Evolutionary conservation across 2,329 filamentous ascomycete genomes (phyloP).

Genomic region (Aspergillus sp.): DNA sequence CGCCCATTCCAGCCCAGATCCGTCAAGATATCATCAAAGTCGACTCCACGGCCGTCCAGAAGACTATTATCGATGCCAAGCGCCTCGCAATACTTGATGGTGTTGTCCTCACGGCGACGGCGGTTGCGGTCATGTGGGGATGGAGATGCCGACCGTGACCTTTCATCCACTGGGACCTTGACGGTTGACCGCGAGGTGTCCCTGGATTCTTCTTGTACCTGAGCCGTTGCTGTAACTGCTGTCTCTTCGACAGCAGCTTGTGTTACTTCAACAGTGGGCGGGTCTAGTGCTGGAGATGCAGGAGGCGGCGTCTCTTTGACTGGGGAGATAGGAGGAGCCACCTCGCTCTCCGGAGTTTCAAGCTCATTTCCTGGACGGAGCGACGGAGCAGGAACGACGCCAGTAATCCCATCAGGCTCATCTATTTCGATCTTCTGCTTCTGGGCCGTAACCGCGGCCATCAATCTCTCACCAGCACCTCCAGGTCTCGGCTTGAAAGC

Average conservation of each 20-base stretch:
- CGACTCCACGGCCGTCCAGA: slow-evolving; percentile 66
- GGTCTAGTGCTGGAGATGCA: slow-evolving; percentile 10
- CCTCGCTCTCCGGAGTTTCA: neutral
- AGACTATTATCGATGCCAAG: slow-evolving; percentile 69
- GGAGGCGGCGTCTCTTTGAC: slow-evolving; percentile 8
- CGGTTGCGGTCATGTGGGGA: slow-evolving; percentile 47
- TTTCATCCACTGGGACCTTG: slow-evolving; percentile 15
- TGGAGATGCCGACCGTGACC: slow-evolving; percentile 28
- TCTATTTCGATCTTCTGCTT: slow-evolving; percentile 50
- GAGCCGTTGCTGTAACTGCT: slow-evolving; percentile 16
- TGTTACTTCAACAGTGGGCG: slow-evolving; percentile 33
- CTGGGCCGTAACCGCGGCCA: slow-evolving; percentile 48
- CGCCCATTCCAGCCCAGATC: slow-evolving; percentile 85
- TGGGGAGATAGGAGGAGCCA: slow-evolving; percentile 3
- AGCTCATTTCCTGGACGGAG: slow-evolving; percentile 17
- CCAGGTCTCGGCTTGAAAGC: slow-evolving; percentile 82
- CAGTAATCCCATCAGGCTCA: slow-evolving; percentile 80
- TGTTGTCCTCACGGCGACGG: slow-evolving; percentile 61
- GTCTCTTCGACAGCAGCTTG: slow-evolving; percentile 24
- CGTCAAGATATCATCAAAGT: slow-evolving; percentile 74
- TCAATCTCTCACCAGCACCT: slow-evolving; percentile 72
- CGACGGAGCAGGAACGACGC: slow-evolving; percentile 72
- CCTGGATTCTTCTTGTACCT: slow-evolving; percentile 12
- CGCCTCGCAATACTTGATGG: slow-evolving; percentile 66
- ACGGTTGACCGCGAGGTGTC: slow-evolving; percentile 16